These are phyloP conservation scores for Sporisorium reilianum DNA, from an alignment of 1,284 basidiomycete genomes.

Conservation along the genomic window DNA sequence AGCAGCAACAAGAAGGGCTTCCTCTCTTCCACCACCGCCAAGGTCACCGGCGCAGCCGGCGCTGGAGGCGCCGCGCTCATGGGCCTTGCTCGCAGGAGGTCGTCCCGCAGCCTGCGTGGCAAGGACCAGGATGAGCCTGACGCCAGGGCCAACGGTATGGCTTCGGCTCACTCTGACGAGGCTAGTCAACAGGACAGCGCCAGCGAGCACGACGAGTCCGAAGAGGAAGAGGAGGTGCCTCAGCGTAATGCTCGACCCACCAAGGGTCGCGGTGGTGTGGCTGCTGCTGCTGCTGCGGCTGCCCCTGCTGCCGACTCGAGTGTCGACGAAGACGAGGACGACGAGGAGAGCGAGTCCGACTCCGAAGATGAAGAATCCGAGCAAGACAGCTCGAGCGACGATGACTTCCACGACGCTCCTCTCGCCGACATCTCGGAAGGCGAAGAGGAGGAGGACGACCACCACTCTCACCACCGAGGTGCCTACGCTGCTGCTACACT, in stretches of 20 bases:
- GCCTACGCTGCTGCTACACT: constrained; percentile 10
- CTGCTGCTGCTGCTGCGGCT: constrained; percentile 18
- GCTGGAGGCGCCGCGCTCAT: constrained; percentile 25
- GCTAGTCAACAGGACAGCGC: constrained; percentile 7
- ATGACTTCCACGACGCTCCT: constrained; percentile 59
- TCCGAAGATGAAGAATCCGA: constrained; percentile 13
- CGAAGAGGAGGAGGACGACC: constrained; percentile 54
- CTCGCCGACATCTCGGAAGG: constrained; percentile 61
- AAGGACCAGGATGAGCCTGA: constrained; percentile 6
- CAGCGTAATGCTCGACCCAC: constrained; percentile 14
- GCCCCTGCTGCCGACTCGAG: constrained; percentile 15
- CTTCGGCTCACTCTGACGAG: constrained; percentile 11
- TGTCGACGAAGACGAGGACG: constrained; percentile 22
- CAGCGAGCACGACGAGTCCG: constrained; percentile 11
- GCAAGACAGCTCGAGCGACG: constrained; percentile 44
- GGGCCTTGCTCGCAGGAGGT: constrained; percentile 29
- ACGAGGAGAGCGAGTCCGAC: constrained; percentile 7
- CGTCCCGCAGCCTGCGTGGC: constrained; percentile 27
- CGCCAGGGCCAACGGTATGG: constrained; percentile 9
- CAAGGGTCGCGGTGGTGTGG: constrained; percentile 23
- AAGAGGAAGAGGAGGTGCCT: constrained; percentile 23
- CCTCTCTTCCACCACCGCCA: constrained; percentile 36
- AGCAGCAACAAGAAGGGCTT: constrained; percentile 12
- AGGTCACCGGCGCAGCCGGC: constrained; percentile 29
- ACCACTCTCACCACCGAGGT: constrained; percentile 19